Evolutionary conservation across 2,329 filamentous ascomycete genomes (phyloP).

Genomic region (Lachnellula suecica): DNA sequence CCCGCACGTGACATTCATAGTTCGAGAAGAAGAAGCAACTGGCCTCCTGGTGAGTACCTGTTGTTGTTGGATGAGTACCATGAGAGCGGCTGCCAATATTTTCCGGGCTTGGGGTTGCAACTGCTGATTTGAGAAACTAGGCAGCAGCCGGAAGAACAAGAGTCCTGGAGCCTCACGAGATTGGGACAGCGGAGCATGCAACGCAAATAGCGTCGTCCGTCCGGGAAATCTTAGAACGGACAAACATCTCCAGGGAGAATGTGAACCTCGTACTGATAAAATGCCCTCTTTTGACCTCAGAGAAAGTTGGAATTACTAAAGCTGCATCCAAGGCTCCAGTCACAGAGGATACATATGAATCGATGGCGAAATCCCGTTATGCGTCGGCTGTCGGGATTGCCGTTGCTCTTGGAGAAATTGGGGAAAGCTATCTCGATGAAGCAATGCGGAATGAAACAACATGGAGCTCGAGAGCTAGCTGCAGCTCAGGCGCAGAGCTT

Average conservation of each 20-base stretch:
- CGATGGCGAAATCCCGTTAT: slow-evolving; percentile 35
- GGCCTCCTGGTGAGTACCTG: slow-evolving; percentile 18
- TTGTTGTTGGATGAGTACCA: not conserved
- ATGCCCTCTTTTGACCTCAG: slow-evolving; percentile 32
- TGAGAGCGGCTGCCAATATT: not conserved
- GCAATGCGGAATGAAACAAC: slow-evolving; percentile 18
- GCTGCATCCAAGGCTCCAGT: slow-evolving; percentile 21
- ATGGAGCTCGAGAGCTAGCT: slow-evolving; percentile 33
- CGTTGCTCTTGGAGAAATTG: slow-evolving; percentile 28
- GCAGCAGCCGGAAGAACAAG: slow-evolving; percentile 31
- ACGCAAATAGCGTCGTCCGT: slow-evolving; percentile 23
- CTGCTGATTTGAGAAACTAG: not conserved
- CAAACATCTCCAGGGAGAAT: slow-evolving; percentile 15
- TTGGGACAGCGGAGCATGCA: slow-evolving; percentile 32
- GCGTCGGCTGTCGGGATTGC: slow-evolving; percentile 33
- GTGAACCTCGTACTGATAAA: slow-evolving; percentile 32
- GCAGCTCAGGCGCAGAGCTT: slow-evolving; percentile 34
- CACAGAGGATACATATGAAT: slow-evolving; percentile 34
- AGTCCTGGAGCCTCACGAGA: slow-evolving; percentile 28
- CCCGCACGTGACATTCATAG: slow-evolving; percentile 34
- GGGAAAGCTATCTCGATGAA: slow-evolving; percentile 18
- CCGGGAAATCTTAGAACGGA: slow-evolving; percentile 17
- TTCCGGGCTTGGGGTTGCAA: not conserved
- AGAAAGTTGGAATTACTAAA: slow-evolving; percentile 28
- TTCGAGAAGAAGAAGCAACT: slow-evolving; percentile 16